These are phyloP conservation scores for Ceratobasidium sp. DNA, from an alignment of 1,284 basidiomycete genomes.

Conservation along the genomic window DNA sequence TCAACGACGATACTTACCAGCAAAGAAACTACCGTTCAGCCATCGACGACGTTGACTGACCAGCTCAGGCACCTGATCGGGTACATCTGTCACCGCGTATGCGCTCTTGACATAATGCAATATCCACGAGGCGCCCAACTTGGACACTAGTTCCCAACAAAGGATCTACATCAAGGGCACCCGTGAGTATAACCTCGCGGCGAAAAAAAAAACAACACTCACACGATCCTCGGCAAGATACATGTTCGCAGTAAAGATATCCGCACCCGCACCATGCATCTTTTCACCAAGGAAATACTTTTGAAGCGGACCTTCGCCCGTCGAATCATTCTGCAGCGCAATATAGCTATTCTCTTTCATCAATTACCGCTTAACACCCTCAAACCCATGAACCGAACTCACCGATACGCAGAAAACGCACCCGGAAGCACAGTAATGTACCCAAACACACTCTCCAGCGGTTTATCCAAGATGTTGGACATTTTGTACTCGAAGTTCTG, in stretches of 20 bases:
- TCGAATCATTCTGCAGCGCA: constrained; percentile 84
- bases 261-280: constrained; percentile 86
- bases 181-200: neutral
- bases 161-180: constrained; percentile 62
- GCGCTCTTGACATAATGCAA: constrained; percentile 94
- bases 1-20: constrained; percentile 47
- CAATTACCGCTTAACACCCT: no score
- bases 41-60: constrained; percentile 93
- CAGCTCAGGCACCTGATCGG: constrained; percentile 86
- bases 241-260: constrained; percentile 95
- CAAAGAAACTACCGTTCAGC: constrained; percentile 98
- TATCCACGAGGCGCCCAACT: constrained; percentile 85
- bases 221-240: constrained; percentile 90
- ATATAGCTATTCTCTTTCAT: constrained; percentile 63
- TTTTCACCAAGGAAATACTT: constrained; percentile 97
- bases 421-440: constrained; percentile 94
- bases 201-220: constrained; percentile 46
- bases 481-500: constrained; percentile 84
- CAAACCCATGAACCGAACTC: constrained; percentile 37
- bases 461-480: constrained; percentile 92
- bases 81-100: constrained; percentile 90
- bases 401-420: constrained; percentile 88
- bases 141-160: constrained; percentile 94
- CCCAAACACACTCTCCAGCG: constrained; percentile 76
- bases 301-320: constrained; percentile 85